phyloP scores from a whole-genome alignment of 345 rosid species.

The Lagerstroemia speciosa region DNA sequence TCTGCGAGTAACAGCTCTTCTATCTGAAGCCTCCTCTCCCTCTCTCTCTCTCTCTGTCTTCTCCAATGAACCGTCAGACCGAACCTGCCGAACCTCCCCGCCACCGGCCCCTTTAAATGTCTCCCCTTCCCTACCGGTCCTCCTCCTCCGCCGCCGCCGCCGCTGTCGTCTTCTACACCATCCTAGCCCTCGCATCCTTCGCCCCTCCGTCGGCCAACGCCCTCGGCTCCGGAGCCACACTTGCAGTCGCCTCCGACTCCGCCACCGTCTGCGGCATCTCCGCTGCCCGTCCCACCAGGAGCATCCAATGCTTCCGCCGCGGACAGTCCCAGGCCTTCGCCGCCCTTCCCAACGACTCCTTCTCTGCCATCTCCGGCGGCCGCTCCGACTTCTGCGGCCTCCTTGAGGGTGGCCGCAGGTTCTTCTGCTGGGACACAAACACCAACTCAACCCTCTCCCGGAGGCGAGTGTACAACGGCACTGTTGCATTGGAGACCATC shows the following conservation, averaged over 20 bases:
- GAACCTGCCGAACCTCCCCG: slow-evolving; percentile 8
- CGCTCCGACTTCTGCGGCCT: slow-evolving; percentile 51
- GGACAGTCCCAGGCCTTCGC: slow-evolving; percentile 13
- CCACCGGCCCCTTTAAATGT: slow-evolving; percentile 35
- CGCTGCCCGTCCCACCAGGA: slow-evolving; percentile 31
- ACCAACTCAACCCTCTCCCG: slow-evolving; percentile 11
- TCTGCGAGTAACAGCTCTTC: background rate
- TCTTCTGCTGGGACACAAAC: slow-evolving; percentile 55
- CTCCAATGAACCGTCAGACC: slow-evolving; percentile 39
- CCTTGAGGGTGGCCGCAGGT: slow-evolving; percentile 45
- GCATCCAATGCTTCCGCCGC: slow-evolving; percentile 36
- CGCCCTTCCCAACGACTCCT: slow-evolving; percentile 46
- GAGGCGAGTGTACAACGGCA: slow-evolving; percentile 39
- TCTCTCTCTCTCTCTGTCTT: slow-evolving; percentile 5
- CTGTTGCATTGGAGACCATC: slow-evolving; percentile 30
- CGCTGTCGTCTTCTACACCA: slow-evolving; percentile 11
- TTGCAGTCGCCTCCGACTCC: slow-evolving; percentile 49
- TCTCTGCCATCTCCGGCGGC: slow-evolving; percentile 62
- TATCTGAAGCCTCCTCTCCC: slow-evolving; percentile 13
- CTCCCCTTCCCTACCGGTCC: slow-evolving; percentile 13
- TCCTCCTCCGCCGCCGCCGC: slow-evolving; percentile 11
- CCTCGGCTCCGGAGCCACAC: slow-evolving; percentile 61
- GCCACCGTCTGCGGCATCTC: slow-evolving; percentile 61
- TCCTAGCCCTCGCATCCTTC: slow-evolving; percentile 6
- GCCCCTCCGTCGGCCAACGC: slow-evolving; percentile 20